Conservation (phyloP, 306 rosid genomes). For the Urtica urens region DNA sequence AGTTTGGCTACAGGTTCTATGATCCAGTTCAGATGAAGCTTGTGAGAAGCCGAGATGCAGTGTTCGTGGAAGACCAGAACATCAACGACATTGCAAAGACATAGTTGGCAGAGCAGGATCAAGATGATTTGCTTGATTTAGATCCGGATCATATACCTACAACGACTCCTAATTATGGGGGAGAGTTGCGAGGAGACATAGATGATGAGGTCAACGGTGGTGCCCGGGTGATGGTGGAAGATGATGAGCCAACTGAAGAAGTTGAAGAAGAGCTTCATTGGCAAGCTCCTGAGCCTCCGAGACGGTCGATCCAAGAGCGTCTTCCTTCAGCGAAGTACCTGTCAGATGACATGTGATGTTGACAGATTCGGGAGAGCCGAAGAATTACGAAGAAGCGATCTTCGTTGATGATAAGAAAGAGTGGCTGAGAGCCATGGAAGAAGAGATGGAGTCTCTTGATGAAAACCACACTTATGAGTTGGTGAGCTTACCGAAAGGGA, state of each 20-base stretch:
- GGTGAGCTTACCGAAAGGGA: conserved; percentile 7
- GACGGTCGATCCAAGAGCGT: neutral
- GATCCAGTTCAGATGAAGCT: neutral
- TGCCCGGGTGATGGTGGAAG: neutral
- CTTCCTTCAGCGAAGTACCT: neutral
- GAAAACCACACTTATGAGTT: conserved; percentile 4
- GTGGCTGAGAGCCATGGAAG: conserved; percentile 10
- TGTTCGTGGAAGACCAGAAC: neutral
- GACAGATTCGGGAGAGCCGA: neutral
- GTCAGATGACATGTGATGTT: neutral
- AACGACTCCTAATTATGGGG: no score
- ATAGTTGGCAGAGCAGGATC: no score
- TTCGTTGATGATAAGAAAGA: neutral
- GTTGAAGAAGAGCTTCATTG: neutral
- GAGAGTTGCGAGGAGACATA: neutral
- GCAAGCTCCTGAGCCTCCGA: neutral
- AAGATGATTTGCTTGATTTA: no score
- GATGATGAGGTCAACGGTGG: neutral
- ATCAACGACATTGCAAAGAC: no score
- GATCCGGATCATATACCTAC: neutral
- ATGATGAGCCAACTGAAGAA: neutral
- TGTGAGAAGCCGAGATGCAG: neutral
- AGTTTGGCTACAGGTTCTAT: neutral
- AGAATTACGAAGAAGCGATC: conserved; percentile 3
- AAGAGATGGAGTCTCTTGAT: conserved; percentile 3